Evolutionary conservation across 495 filamentous ascomycete species (phyloP), one percentile per base, ranked within the genome.

Genomic region (Penicillium arizonense): DNA sequence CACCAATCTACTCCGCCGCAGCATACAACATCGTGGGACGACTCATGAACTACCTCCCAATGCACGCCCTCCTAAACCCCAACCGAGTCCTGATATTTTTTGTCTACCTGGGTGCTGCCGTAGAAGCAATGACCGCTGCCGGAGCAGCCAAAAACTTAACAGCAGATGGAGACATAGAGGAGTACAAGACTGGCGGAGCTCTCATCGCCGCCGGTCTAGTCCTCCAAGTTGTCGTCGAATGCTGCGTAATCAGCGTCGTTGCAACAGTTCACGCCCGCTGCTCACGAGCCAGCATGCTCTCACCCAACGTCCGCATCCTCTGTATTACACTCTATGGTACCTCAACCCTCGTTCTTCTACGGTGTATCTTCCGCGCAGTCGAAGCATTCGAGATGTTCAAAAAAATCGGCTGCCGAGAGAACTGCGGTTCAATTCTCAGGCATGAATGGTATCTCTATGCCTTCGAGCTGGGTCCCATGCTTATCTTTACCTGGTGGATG

Each of bases 1-100:
- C 79, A 9, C 80, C 78, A 1, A 59, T 83, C 16, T 80, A 77
- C 59, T 81, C 82, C 0, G 82, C 82, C 8, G 75, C 81, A 0
- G 78, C 81, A 12, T 84, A 84, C 61, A 85, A 82, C 64, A 65
- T 79, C 20, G 71, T 85, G 30, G 82, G 76, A 0, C 74, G 81
- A 4, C 44, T 84, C n/a, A 78, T 83, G 59, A 59, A 73, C 57
- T 72, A 71, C 45, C 62, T 77, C 21, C 72, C 63, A 30, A 66
- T 74, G 71, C 63, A 72, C 55, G 62, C 75, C 21, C 66, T 71
- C 2, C 53, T 78, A 9, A 63, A 74, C 44, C 73, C 72, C 8
- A 60, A 68, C 40, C 69, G 70, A 2, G 67, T 75, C 20, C 52
- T 69, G 10, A 59, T 59, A 13, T 49, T 62, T 30, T 76, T 75